Conservation (phyloP, 371 early-diverging fungal species). For the Paraphysoderma sedebokerense region DNA sequence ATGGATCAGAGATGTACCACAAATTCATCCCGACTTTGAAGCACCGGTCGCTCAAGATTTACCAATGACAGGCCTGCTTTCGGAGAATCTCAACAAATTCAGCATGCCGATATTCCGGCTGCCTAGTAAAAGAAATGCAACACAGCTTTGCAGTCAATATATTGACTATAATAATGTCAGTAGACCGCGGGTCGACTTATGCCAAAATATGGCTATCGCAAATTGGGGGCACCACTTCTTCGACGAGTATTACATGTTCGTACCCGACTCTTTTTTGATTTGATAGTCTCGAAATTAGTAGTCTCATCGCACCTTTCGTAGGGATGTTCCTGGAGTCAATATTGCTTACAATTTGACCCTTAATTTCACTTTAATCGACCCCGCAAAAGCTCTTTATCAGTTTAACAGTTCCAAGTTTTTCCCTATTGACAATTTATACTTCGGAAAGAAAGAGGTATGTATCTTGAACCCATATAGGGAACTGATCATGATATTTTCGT, state of each 20-base stretch:
- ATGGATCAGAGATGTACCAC: not conserved
- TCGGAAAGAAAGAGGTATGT: not conserved
- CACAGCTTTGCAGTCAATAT: not conserved
- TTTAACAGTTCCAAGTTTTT: slow-evolving; percentile 3
- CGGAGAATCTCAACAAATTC: not conserved
- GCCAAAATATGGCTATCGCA: not conserved
- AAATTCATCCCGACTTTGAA: not conserved
- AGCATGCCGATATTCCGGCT: not conserved
- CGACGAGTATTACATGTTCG: slow-evolving; percentile 5
- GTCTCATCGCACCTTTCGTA: not conserved
- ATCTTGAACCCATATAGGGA: too few relatives aligned
- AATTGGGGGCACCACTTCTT: slow-evolving; percentile 6
- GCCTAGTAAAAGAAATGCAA: not conserved
- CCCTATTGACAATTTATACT: slow-evolving; percentile 1
- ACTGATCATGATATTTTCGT: not conserved
- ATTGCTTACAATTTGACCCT: not conserved
- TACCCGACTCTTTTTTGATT: too few relatives aligned
- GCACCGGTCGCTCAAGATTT: not conserved
- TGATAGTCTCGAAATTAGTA: too few relatives aligned
- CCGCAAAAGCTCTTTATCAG: not conserved
- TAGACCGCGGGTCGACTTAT: not conserved
- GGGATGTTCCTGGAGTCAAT: slow-evolving; percentile 3
- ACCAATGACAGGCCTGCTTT: not conserved
- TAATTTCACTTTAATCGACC: not conserved
- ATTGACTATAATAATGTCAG: not conserved